phyloP scores from a whole-genome alignment of 2,329 filamentous ascomycete species.

The Mariannaea sp. region DNA sequence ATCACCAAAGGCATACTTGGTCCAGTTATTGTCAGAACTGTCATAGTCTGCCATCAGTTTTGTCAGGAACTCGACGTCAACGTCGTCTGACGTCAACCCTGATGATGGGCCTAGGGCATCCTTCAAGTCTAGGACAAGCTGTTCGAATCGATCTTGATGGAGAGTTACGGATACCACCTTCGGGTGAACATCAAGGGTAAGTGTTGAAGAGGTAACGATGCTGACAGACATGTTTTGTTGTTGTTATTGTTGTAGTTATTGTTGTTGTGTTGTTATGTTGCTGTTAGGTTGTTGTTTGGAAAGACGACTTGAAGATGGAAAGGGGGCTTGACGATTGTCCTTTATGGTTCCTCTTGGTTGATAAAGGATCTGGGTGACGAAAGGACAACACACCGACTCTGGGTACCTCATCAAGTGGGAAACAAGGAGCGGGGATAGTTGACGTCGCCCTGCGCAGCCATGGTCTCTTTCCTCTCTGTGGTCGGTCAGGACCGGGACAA shows the following conservation, averaged over 20 bases:
- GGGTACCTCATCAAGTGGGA: conserved; percentile 6
- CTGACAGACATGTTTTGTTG: conserved; percentile 44
- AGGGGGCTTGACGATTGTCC: conserved; percentile 30
- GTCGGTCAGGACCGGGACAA: conserved; percentile 35
- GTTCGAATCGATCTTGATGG: conserved; percentile 62
- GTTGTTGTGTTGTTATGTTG: too few relatives aligned
- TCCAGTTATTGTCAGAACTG: conserved; percentile 73
- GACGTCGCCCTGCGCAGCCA: conserved; percentile 28
- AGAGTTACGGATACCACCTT: conserved; percentile 32
- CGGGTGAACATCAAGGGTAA: conserved; percentile 25
- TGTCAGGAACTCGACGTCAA: conserved; percentile 74
- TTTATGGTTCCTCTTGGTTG: conserved; percentile 11
- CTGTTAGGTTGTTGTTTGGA: too few relatives aligned
- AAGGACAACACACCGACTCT: conserved; percentile 36
- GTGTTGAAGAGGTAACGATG: conserved; percentile 35
- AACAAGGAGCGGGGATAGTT: conserved; percentile 34
- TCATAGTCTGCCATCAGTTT: conserved; percentile 75
- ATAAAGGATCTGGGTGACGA: conserved; percentile 21
- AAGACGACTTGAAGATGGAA: conserved; percentile 16
- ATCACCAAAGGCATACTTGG: conserved; percentile 75
- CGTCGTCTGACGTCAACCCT: conserved; percentile 79
- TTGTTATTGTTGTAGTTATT: too few relatives aligned
- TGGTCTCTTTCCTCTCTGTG: conserved; percentile 27
- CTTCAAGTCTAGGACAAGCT: conserved; percentile 75
- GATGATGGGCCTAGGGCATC: conserved; percentile 77